Base-by-base conservation (phyloP, 192 early-diverging fungal genomes). In the Cetraspora pellucida region DNA sequence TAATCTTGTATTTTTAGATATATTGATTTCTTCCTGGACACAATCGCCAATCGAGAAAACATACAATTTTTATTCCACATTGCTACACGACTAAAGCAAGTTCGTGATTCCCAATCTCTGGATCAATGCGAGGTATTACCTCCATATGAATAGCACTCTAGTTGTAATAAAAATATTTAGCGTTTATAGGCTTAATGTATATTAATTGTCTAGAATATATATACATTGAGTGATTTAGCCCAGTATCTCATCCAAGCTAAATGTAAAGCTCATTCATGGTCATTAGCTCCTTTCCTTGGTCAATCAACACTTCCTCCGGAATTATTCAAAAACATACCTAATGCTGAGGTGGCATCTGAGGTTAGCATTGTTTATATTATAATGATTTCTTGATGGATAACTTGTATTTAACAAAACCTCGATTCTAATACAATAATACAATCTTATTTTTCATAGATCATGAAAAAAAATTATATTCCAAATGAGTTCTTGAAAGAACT, bases 21-120 rank as follows among this genome's bases (percentile, higher is more conserved):
- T 77, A 87, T 98, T 49, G 91, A 96, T 57, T 96, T 96, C 75
- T 97, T 89, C 77, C 78, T 97, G 25, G 88, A 89, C 44, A 87
- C 89, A 19, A 89, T 96, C 75, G 93, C 88, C 27, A 91, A 85
- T 14, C 78, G 90, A 16, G 92, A 96, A 23, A 99, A 96, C 79
- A 86, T 93, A 0, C 95, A 95, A 0, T 90, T 92, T 61, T 76
- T 99, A 27, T 97, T 90, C 77, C 85, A 93, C 75, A 80, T 91
- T 60, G 88, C 88, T 0, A 83, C 89, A 17, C 86, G 93, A 67
- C 61, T 99, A 61, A 99, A 99, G 80, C 88, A 90, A 8, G 87
- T 93, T 28, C 80, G 81, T 10, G 91, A 95, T 86, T 68, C 78
- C 3, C 81, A 84, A 44, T 8, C 83, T 11, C 63, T 75, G 52